Evolutionary conservation across 108 stramenopile species (phyloP).

Genomic region (Epithemia pelagica): DNA sequence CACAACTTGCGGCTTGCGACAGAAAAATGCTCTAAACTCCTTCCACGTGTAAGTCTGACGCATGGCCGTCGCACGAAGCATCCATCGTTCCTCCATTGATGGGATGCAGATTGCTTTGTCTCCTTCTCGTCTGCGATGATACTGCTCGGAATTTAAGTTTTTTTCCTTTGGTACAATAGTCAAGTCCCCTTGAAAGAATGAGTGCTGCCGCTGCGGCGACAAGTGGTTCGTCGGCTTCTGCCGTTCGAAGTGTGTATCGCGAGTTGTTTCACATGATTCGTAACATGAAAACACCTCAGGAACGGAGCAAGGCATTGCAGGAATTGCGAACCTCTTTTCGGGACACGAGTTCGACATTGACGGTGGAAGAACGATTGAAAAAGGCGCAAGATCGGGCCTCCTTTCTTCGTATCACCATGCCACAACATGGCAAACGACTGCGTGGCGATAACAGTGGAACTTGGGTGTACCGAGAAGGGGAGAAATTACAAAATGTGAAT

Average conservation of each 20-base stretch:
- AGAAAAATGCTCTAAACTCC: too few relatives aligned
- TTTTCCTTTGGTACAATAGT: too few relatives aligned
- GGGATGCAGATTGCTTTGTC: too few relatives aligned
- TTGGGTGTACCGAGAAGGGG: slow-evolving; percentile 46
- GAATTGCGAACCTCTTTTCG: slow-evolving; percentile 55
- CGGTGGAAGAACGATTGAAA: slow-evolving; percentile 38
- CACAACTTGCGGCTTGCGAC: too few relatives aligned
- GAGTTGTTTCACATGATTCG: slow-evolving; percentile 42
- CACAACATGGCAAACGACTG: slow-evolving; percentile 27
- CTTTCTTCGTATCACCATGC: slow-evolving; percentile 68
- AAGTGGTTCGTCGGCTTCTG: not conserved
- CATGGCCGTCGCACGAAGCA: too few relatives aligned
- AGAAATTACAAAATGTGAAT: slow-evolving; percentile 21
- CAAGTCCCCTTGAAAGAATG: too few relatives aligned
- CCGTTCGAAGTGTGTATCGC: slow-evolving; percentile 25
- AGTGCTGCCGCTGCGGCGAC: not conserved
- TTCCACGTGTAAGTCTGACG: too few relatives aligned
- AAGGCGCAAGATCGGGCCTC: slow-evolving; percentile 60
- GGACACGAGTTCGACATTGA: slow-evolving; percentile 27
- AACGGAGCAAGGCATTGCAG: slow-evolving; percentile 21
- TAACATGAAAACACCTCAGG: slow-evolving; percentile 39
- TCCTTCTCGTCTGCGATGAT: too few relatives aligned
- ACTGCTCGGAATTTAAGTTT: too few relatives aligned
- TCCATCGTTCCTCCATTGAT: too few relatives aligned
- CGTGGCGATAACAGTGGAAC: slow-evolving; percentile 15